Base-by-base conservation (phyloP, 768 basidiomycete genomes). In the Polyporus arcularius region DNA sequence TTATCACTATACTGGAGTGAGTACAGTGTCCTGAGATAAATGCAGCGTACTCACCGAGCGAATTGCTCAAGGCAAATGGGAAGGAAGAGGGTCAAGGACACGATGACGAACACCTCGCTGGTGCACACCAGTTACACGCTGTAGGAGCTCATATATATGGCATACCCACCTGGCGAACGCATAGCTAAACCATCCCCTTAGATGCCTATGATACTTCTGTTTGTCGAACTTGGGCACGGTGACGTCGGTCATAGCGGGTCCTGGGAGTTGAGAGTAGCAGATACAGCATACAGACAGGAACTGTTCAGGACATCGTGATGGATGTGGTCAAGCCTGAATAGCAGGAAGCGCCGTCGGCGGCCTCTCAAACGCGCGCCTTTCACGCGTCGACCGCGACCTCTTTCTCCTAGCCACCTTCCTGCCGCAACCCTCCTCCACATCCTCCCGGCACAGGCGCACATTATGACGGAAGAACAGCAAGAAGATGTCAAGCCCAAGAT, bases 51-150 rank as follows among this genome's bases (percentile, higher is more conserved):
- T 35, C 30, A 70, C 70, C 70, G 63, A 2, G 94, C 94, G 64
- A 95, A 93, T 73, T 96, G 94, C 72, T 91, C 90, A 8, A 92
- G 76, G 70, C 87, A 90, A 65, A 94, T 89, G 2, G 92, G 91
- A 1, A 94, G 79, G 69, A 94, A 93, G 26, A 93, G 79, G 0
- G 90, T 90, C 71, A 94, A 74, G 0, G 88, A 90, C 15, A 91
- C 90, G 50, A 91, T 84, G 16, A 88, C 89, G 68, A 94, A 92
- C 7, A 90, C 89, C 71, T 92, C 88, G 72, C 89, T 90, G 28
- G 6, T 2, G 1, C 40, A 49, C 38, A n/a, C 14, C 21, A 10
- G 45, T 61, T 43, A 18, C 52, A 43, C 28, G 4, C 31, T 1
- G 28, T 2, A 11, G 15, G 35, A 1, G 16, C 8, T 16, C 30